Evolutionary conservation across 2,329 filamentous ascomycete species (phyloP).

Genomic region (Fusarium ramigenum): DNA sequence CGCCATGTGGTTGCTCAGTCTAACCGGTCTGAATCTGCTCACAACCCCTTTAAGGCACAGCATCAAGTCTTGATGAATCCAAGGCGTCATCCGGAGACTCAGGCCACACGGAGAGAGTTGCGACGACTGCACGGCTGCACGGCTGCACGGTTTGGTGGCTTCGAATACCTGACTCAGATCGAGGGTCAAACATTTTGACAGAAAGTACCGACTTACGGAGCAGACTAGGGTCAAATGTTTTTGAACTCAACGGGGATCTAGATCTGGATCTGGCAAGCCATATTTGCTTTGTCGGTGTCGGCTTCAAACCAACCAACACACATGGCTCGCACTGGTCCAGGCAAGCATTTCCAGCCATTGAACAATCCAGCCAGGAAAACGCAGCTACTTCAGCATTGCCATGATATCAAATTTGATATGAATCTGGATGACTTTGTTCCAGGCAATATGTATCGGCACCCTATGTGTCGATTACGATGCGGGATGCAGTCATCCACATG

Average conservation of each 20-base stretch:
- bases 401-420: neutral
- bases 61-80: neutral
- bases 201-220: neutral
- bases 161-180: neutral
- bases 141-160: neutral
- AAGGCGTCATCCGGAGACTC: neutral
- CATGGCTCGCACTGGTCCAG: neutral
- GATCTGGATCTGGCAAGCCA: neutral
- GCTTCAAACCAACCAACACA: neutral
- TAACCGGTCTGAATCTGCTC: neutral
- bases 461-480: constrained; percentile 20
- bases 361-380: neutral
- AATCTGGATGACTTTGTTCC: neutral
- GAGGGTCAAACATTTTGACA: neutral
- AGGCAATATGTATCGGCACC: neutral
- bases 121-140: neutral
- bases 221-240: neutral
- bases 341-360: neutral
- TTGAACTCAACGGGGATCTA: neutral
- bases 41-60: constrained; percentile 1
- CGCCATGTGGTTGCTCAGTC: constrained; percentile 13
- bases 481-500: constrained; percentile 37
- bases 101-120: neutral
- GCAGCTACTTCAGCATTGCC: neutral
- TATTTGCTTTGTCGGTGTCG: neutral